Base-by-base conservation (phyloP, 2,329 filamentous ascomycete genomes). In the Exophiala sp. region DNA sequence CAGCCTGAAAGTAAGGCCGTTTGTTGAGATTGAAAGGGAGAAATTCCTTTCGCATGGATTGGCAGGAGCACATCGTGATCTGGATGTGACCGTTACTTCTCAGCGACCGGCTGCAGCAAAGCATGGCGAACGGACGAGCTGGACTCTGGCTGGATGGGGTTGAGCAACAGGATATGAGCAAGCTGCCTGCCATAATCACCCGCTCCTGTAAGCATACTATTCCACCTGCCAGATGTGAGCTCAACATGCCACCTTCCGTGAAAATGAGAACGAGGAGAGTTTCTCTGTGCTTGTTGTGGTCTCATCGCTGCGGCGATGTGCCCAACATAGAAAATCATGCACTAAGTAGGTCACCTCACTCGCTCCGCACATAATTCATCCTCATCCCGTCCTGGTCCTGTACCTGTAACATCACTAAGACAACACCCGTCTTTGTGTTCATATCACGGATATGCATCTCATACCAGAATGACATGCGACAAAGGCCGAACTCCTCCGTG, bases 11-110 rank as follows among this genome's bases (percentile, higher is more conserved):
- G 75, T 85, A 18, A 78, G 78, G 54, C 82, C 83, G 0, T 73
- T 82, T 42, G 79, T 85, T 5, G 83, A 87, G 66, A 77, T 87
- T 16, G 83, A 86, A 62, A 74, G 81, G 21, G 84, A 87, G 45
- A 79, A 78, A 40, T 87, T 85, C 61, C 66, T 86, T 35, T 72
- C 75, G 42, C 68, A 77, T 61, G 75, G 75, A 24, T 62, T 78
- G 35, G 68, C 72, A 11, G 73, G 75, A 2, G 75, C 74, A n/a
- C 75, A 65, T 54, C 69, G 71, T 47, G 74, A 76, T 41, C 52
- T 65, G 10, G 74, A 77, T 20, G 55, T 63, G 12, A 62, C 64
- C 60, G 64, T 65, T 29, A 65, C 68, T 45, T 69, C 74, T 60
- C 69, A 73, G 56, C 68, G 71, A 55, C 35, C 40, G 14, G 46